Conservation (phyloP, 441 rosid genomes). For the Arabidopsis lyrata region DNA sequence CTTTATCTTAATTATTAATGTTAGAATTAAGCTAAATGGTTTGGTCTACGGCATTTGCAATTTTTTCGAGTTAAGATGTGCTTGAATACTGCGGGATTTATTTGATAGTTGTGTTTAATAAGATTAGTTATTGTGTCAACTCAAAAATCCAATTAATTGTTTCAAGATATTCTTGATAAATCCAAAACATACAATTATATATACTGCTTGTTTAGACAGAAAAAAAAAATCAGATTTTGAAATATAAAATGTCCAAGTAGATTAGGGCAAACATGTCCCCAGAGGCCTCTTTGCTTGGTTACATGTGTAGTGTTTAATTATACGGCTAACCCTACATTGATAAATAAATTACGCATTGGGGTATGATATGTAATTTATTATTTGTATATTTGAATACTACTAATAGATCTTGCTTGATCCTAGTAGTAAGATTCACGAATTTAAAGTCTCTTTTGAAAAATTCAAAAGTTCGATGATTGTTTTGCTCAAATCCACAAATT, state of each 20-base stretch:
- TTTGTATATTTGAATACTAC: not conserved
- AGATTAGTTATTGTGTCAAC: not conserved
- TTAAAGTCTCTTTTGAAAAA: constrained; percentile 31
- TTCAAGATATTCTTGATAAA: not conserved
- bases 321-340: constrained; percentile 38
- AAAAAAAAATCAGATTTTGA: not conserved
- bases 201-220: too few species aligned
- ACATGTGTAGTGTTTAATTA: constrained; percentile 43
- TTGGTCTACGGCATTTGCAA: not conserved
- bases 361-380: constrained; percentile 20
- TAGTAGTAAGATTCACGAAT: constrained; percentile 40
- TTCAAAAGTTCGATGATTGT: constrained; percentile 36
- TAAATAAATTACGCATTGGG: constrained; percentile 33
- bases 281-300: constrained; percentile 33
- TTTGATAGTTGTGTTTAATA: not conserved
- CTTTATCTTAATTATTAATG: constrained; percentile 3
- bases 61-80: not conserved
- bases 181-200: not conserved
- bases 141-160: not conserved
- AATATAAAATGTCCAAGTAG: constrained; percentile 28
- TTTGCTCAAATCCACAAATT: constrained; percentile 28
- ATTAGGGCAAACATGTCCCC: constrained; percentile 39
- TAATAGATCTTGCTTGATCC: constrained; percentile 40
- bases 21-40: not conserved
- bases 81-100: not conserved